Conservation (phyloP, 257 asterid species). For the Capsicum chinense region DNA sequence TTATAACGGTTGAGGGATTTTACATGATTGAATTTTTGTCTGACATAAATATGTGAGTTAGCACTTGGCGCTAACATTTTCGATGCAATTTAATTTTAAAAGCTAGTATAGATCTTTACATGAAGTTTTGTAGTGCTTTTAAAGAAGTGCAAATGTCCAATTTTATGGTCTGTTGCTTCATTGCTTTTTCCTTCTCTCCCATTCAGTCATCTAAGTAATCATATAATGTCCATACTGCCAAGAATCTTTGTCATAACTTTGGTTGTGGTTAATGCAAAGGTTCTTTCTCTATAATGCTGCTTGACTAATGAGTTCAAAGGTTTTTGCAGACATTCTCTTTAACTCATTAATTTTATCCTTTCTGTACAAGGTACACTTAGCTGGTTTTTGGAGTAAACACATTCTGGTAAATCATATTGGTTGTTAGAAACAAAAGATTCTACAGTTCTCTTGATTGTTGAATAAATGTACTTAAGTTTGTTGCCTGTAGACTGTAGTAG, state of each 20-base stretch:
- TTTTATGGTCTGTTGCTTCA: neutral
- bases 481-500: neutral
- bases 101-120: conserved; percentile 10
- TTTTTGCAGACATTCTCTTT: neutral
- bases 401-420: neutral
- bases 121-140: conserved; percentile 12
- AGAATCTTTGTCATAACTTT: neutral
- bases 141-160: neutral
- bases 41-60: conserved; percentile 28
- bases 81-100: neutral
- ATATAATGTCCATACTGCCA: neutral
- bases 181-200: neutral
- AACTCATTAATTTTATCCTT: neutral
- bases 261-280: neutral
- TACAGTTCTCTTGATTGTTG: neutral
- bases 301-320: neutral
- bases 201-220: neutral
- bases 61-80: conserved; percentile 10
- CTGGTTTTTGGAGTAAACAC: neutral
- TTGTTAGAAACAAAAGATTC: neutral
- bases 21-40: neutral
- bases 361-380: neutral
- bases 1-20: conserved; percentile 15
- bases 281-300: neutral
- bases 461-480: neutral